Base-by-base conservation (phyloP, 2,329 filamentous ascomycete species). In the Colletotrichum trifolii region DNA sequence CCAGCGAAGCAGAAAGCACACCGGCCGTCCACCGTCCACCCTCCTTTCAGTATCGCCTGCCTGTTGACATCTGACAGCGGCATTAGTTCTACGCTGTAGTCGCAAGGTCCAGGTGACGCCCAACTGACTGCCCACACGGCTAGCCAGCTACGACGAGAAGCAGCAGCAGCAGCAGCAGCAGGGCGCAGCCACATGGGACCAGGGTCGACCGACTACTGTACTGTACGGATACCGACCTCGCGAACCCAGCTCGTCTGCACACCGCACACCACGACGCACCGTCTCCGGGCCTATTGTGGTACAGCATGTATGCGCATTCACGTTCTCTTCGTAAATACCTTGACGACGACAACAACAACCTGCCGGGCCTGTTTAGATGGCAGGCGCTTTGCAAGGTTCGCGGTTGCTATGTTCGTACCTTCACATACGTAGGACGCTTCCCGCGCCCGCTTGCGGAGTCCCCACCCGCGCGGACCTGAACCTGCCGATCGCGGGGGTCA, bases 21-120 rank as follows among this genome's bases (percentile, higher is more conserved):
- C 8, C 12, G n/a, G 12, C 38, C 17, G 11, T 34, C 47, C 38
- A 46, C 45, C 46, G 35, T 62, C 35, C 39, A 25, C 13, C 35
- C 43, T 38, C 40, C 42, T 39, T 62, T 17, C 17, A 17, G 17
- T 17, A 17, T 17, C 17, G 17, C 17, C 17, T 17, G 17, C 17
- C 17, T 17, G 17, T 17, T 57, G 42, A 57, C 63, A 63, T 66
- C 63, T 66, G 63, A 66, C 58, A 66, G 63, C 63, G 53, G 53
- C 58, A 63, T 60, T 53, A 62, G 49, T 36, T 35, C 40, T 34
- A 39, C 45, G 36, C 34, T 47, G 42, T 53, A 60, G 61, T 45
- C 49, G 42, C 39, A 9, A 60, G 56, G 61, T 9, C 56, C 49
- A 63, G 53, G 63, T 66, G 58, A 66, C 47, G 47, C 47, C 36